These are phyloP conservation scores for Arabidopsis arenosa DNA, from an alignment of 345 rosid genomes.

Conservation along the genomic window DNA sequence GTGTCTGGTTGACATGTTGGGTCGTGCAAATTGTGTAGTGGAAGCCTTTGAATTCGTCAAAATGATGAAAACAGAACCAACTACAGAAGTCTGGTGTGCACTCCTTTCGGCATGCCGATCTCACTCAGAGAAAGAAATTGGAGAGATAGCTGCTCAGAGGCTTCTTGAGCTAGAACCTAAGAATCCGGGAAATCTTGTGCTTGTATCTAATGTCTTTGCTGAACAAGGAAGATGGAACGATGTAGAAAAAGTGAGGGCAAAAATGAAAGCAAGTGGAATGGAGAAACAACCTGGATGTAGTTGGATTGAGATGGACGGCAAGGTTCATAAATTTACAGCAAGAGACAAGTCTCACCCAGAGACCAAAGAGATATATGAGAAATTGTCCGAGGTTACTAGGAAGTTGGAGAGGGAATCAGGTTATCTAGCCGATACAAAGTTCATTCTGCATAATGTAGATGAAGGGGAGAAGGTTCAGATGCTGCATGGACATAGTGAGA, in stretches of 20 bases:
- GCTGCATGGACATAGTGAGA: slow-evolving; percentile 80
- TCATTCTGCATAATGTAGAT: slow-evolving; percentile 64
- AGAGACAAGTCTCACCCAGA: slow-evolving; percentile 85
- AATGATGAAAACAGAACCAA: slow-evolving; percentile 66
- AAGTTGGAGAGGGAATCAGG: slow-evolving; percentile 66
- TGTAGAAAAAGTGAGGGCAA: slow-evolving; percentile 63
- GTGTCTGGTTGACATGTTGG: slow-evolving; percentile 86
- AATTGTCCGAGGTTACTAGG: slow-evolving; percentile 57
- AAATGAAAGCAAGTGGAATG: slow-evolving; percentile 74
- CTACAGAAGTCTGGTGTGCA: slow-evolving; percentile 91
- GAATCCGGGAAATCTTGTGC: slow-evolving; percentile 85
- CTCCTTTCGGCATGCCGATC: slow-evolving; percentile 76
- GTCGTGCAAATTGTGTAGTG: slow-evolving; percentile 69
- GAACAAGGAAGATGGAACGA: slow-evolving; percentile 76
- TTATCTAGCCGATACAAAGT: slow-evolving; percentile 71
- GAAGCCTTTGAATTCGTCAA: slow-evolving; percentile 76
- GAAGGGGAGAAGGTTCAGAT: slow-evolving; percentile 73
- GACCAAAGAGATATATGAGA: slow-evolving; percentile 56
- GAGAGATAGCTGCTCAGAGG: slow-evolving; percentile 68
- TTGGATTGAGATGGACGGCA: slow-evolving; percentile 77
- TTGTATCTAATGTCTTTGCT: slow-evolving; percentile 79
- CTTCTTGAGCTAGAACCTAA: slow-evolving; percentile 61
- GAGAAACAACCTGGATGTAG: slow-evolving; percentile 88
- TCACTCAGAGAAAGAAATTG: slow-evolving; percentile 71
- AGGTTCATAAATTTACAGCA: slow-evolving; percentile 74